A percentile compares a stretch with the other conserved stretches of the same genome.
These are phyloP conservation scores for Crithidia fasciculata DNA, from an alignment of 208 protist genomes.

Conservation along the genomic window DNA sequence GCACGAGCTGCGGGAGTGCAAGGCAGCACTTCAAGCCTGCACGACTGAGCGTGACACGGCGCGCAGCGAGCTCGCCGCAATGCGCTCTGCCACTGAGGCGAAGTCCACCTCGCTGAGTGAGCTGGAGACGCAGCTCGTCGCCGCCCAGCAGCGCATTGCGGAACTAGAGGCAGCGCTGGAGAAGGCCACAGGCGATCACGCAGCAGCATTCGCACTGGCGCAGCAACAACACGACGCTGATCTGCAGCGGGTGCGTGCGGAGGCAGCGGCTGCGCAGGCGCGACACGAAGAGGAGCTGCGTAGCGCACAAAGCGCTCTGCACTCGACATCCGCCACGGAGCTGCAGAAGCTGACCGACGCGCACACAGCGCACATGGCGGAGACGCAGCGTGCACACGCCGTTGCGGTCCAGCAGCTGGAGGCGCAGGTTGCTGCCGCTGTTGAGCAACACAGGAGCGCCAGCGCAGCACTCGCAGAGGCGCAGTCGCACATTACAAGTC, in stretches of 20 bases:
- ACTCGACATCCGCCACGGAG: conserved; percentile 14
- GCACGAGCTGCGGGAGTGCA: conserved; percentile 26
- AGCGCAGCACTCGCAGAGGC: background rate
- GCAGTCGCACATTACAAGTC: conserved; percentile 2
- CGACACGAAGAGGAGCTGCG: conserved; percentile 23
- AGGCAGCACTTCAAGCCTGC: conserved; percentile 3
- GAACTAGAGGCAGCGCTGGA: conserved; percentile 9
- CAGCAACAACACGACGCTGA: conserved; percentile 6
- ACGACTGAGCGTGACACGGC: conserved; percentile 16
- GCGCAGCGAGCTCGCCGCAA: background rate
- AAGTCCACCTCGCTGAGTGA: conserved; percentile 17
- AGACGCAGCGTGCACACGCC: conserved; percentile 24
- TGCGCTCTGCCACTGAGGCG: conserved; percentile 15
- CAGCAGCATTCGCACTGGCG: background rate
- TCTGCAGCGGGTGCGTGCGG: background rate
- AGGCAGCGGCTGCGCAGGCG: conserved; percentile 13
- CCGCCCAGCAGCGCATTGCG: conserved; percentile 10
- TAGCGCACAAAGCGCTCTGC: conserved; percentile 6
- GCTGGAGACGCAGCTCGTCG: conserved; percentile 12
- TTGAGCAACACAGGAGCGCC: conserved; percentile 8
- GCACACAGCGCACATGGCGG: conserved; percentile 36
- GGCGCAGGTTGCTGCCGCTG: conserved; percentile 12
- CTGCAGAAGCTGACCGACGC: conserved; percentile 21
- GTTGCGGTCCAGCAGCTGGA: conserved; percentile 27
- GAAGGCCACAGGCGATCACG: background rate